Conservation (phyloP, 2,329 filamentous ascomycete species). For the Ceratocystis destructans region DNA sequence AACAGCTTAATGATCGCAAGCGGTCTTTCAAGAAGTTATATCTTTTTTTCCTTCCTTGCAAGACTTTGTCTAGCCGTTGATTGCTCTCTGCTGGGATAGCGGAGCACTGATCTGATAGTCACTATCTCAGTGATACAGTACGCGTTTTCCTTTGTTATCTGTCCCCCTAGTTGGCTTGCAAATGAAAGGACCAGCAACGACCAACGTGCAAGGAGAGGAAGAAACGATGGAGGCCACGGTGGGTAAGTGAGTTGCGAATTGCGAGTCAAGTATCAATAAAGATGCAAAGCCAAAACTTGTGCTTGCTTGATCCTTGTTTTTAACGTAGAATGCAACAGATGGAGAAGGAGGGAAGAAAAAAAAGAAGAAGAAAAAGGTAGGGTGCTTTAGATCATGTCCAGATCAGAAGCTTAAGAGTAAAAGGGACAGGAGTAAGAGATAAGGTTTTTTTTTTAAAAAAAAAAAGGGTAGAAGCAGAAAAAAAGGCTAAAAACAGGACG, state of each 20-base stretch:
- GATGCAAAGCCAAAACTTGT: constrained; percentile 2
- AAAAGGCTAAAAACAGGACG: not conserved
- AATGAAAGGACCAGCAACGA: not conserved
- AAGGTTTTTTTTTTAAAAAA: not conserved
- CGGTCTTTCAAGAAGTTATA: too few species aligned
- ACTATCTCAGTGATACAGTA: too few species aligned
- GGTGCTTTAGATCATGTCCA: not conserved
- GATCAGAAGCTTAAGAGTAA: not conserved
- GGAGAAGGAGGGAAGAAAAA: not conserved
- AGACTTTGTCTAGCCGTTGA: not conserved
- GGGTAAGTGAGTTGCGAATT: constrained; percentile 2
- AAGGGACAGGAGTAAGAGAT: not conserved
- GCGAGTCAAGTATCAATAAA: not conserved
- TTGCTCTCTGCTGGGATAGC: too few species aligned
- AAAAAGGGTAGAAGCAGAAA: constrained; percentile 1
- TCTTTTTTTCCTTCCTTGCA: not conserved
- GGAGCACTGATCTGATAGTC: too few species aligned
- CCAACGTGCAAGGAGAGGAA: not conserved
- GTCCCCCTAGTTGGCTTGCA: too few species aligned
- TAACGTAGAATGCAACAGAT: not conserved
- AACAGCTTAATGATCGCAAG: too few species aligned
- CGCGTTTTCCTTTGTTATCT: too few species aligned
- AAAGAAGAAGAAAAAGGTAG: not conserved
- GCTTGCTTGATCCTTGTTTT: not conserved
- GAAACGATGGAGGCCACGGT: not conserved